A percentile compares a stretch with the other conserved stretches of the same genome.
Conservation (phyloP, 371 early-diverging fungal species). For the Mortierella sp. region DNA sequence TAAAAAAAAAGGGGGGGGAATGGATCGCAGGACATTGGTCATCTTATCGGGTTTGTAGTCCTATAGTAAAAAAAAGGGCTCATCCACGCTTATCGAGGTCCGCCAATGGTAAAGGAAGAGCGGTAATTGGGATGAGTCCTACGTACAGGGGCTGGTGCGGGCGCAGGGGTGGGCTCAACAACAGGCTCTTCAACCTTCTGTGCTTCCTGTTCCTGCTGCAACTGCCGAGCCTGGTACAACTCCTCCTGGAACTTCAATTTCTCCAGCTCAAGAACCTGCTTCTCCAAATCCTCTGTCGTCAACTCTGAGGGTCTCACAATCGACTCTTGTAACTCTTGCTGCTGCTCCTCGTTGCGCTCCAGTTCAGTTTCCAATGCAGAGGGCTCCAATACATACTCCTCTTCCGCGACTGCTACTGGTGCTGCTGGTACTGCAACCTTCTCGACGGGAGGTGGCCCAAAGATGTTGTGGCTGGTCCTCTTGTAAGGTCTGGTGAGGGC, state of each 20-base stretch:
- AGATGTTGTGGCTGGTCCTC: slow-evolving; percentile 43
- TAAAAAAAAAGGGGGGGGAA: not conserved
- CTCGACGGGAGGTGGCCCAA: slow-evolving; percentile 26
- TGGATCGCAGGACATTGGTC: not conserved
- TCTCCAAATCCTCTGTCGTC: slow-evolving; percentile 12
- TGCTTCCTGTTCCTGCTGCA: not conserved
- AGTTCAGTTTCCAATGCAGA: slow-evolving; percentile 31
- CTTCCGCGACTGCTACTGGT: not conserved
- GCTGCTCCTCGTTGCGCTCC: slow-evolving; percentile 29
- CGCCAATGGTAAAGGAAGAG: slow-evolving; percentile 38
- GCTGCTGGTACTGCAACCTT: not conserved
- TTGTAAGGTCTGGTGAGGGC: slow-evolving; percentile 21
- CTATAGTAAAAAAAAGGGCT: not conserved
- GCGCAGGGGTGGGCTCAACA: slow-evolving; percentile 2
- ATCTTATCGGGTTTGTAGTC: not conserved
- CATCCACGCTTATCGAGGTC: slow-evolving; percentile 8
- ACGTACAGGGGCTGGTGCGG: not conserved
- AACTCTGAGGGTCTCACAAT: not conserved
- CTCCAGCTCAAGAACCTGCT: slow-evolving; percentile 23
- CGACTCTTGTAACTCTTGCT: slow-evolving; percentile 16
- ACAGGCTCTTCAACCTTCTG: not conserved
- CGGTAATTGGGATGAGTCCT: slow-evolving; percentile 46
- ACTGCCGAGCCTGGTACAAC: not conserved
- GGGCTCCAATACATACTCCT: slow-evolving; percentile 20
- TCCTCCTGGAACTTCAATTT: slow-evolving; percentile 19